Percentiles rank a stretch among this genome's conserved stretches.
Conservation (phyloP, 1,284 basidiomycete species). For the Anthracocystis walkeri region DNA sequence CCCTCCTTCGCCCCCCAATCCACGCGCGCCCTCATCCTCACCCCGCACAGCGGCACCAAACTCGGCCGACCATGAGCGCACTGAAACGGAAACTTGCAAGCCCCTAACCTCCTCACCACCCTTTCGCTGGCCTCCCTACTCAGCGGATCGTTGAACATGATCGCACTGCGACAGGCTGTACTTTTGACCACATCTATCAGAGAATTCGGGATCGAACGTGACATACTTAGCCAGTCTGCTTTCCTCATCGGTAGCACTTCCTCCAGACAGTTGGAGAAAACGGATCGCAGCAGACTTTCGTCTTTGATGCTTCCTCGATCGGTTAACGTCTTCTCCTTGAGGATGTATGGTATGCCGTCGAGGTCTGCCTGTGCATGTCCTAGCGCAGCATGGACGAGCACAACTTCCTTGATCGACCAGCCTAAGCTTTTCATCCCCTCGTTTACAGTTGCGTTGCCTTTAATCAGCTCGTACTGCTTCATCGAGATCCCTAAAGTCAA, state of each 20-base stretch:
- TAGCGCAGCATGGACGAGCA: constrained; percentile 19
- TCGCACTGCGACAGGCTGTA: constrained; percentile 38
- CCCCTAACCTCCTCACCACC: constrained; percentile 77
- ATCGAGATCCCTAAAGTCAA: constrained; percentile 23
- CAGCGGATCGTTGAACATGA: constrained; percentile 88
- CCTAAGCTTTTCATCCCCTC: constrained; percentile 15
- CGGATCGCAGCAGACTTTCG: background rate
- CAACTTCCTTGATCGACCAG: constrained; percentile 13
- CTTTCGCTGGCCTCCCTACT: constrained; percentile 77
- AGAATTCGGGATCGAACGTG: constrained; percentile 9
- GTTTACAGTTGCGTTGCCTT: background rate
- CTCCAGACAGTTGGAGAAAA: constrained; percentile 19
- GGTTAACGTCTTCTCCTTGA: constrained; percentile 18
- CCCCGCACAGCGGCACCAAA: constrained; percentile 34
- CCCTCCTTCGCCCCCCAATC: no score
- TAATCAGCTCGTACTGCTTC: constrained; percentile 23
- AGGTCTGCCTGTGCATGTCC: constrained; percentile 44
- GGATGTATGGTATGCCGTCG: constrained; percentile 20
- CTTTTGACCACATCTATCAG: constrained; percentile 34
- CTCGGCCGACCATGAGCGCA: constrained; percentile 83
- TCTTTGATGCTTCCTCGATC: constrained; percentile 25
- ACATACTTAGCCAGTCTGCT: constrained; percentile 12
- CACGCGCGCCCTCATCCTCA: background rate
- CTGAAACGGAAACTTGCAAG: constrained; percentile 86
- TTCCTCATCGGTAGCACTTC: background rate